Base-by-base conservation (phyloP, 1,139 yeast genomes). In the Scheffersomyces titani region DNA sequence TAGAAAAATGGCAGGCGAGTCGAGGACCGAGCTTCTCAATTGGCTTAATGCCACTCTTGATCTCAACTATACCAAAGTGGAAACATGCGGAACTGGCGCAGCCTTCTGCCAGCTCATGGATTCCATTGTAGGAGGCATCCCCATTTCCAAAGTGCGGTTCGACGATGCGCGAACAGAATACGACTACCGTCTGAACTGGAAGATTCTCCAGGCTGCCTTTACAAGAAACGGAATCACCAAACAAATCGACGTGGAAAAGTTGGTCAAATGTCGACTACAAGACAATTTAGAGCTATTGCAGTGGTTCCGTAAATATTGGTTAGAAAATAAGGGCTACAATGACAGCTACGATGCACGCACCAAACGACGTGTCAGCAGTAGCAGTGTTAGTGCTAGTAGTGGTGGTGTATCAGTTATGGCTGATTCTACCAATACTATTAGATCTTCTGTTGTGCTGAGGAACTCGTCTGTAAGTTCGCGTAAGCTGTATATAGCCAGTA, bases 11-110 rank as follows among this genome's bases (percentile, higher is more conserved):
- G 72, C 85, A 66, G 90, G 90, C 40, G 92, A 89, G 66, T 89
- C 96, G 30, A 84, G 98, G 65, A 86, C 89, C 52, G 98, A 92
- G 65, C 82, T 94, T 36, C 75, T 96, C 58, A 84, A 82, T 57
- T 96, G 99, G 98, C 81, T 94, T 63, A 93, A 93, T 69, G 78
- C 82, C 52, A 83, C 90, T 5, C 78, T 92, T 50, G 83, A 82
- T 54, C 72, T 92, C 49, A 80, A 86, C 61, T 84, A 90, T 65
- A 80, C 86, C 54, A 92, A 90, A 67, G 89, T 94, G 2, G 99
- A 96, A 69, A 94, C 92, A 71, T 89, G 97, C 69, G 99, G 99
- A 19, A 86, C 89, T 2, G 99, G 99, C 3, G 97, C 97, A 0
- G 96, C 92, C 2, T 93, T 90, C 70, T 92, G 98, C 72, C 98